phyloP scores from a whole-genome alignment of 129 eudicot genomes.

The Mikania micrantha region DNA sequence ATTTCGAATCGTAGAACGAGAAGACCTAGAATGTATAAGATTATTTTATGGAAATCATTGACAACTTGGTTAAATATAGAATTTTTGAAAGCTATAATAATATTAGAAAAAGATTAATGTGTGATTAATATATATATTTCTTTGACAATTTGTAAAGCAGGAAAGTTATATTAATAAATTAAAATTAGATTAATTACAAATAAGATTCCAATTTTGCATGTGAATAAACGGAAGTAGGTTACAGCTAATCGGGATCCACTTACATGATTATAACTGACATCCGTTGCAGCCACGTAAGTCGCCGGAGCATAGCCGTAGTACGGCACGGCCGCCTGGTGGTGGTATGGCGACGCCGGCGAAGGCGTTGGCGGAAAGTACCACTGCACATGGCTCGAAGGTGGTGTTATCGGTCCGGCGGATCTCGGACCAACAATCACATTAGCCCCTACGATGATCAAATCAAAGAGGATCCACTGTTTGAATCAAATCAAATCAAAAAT shows the following conservation, averaged over 20 bases:
- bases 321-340: conserved; percentile 62
- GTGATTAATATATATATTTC: too few relatives aligned
- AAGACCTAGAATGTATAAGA: too few relatives aligned
- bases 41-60: too few relatives aligned
- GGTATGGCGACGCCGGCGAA: conserved; percentile 41
- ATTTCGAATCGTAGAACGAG: too few relatives aligned
- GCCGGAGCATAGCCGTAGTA: conserved; percentile 82
- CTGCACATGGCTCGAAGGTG: conserved; percentile 68
- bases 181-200: too few relatives aligned
- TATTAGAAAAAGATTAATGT: too few relatives aligned
- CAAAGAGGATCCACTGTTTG: background rate
- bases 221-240: conserved; percentile 1
- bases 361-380: conserved; percentile 81
- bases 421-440: conserved; percentile 60
- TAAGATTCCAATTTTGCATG: background rate
- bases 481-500: background rate
- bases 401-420: conserved; percentile 40
- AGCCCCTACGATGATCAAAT: conserved; percentile 33
- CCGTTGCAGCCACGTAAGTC: conserved; percentile 54
- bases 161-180: too few relatives aligned
- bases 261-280: conserved; percentile 77
- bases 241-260: conserved; percentile 26
- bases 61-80: too few relatives aligned
- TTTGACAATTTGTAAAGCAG: too few relatives aligned
- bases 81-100: too few relatives aligned